Percentiles rank a stretch among this genome's conserved stretches.
Conservation (phyloP, 208 protist species). For the Tetramitus jugosus region DNA sequence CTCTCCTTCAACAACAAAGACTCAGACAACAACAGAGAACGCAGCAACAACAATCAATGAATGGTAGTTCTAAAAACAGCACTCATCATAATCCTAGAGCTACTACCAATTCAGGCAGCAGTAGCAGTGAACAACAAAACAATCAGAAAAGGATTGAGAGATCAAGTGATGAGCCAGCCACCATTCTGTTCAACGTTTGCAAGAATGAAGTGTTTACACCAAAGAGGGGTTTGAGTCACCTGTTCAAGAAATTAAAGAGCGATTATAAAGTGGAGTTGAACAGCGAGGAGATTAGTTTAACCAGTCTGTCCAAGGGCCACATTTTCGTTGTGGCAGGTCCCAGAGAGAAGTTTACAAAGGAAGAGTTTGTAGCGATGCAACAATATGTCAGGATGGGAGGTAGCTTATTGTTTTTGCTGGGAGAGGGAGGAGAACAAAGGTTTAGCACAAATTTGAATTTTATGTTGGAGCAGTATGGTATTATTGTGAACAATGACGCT, state of each 20-base stretch:
- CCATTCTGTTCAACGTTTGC: constrained; percentile 73
- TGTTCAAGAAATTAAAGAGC: constrained; percentile 62
- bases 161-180: background rate
- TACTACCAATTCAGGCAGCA: too few relatives aligned
- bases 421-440: constrained; percentile 71
- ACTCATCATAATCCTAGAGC: too few relatives aligned
- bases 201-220: constrained; percentile 71
- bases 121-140: too few relatives aligned
- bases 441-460: constrained; percentile 53
- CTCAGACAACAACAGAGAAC: too few relatives aligned
- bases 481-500: constrained; percentile 80
- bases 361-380: constrained; percentile 63
- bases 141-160: background rate
- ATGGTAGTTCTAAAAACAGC: too few relatives aligned
- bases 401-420: constrained; percentile 72
- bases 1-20: too few relatives aligned
- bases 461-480: constrained; percentile 68
- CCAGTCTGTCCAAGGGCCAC: constrained; percentile 56
- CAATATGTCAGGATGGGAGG: constrained; percentile 75
- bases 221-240: constrained; percentile 70
- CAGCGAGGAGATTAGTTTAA: constrained; percentile 38
- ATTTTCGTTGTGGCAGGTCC: constrained; percentile 65
- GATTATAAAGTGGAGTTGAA: constrained; percentile 52
- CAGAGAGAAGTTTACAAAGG: constrained; percentile 55
- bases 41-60: too few relatives aligned